phyloP scores from a whole-genome alignment of 805 yeast species.

The Candida pini region DNA sequence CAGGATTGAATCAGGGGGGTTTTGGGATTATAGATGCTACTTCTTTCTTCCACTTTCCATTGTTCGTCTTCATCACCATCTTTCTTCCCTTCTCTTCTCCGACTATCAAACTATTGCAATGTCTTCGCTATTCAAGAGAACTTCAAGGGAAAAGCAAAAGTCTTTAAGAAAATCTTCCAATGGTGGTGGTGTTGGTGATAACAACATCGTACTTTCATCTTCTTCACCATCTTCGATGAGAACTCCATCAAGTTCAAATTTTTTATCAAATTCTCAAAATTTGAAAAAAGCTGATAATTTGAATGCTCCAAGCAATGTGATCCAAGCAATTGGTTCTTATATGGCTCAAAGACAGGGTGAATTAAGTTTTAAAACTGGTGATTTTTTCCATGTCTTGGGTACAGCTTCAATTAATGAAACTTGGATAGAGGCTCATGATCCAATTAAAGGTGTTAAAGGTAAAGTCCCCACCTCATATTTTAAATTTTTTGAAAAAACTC shows the following conservation, averaged over 20 bases:
- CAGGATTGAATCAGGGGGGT: too few relatives aligned
- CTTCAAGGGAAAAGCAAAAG: constrained; percentile 27
- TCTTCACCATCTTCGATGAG: too few relatives aligned
- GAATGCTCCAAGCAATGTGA: constrained; percentile 71
- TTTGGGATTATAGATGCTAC: too few relatives aligned
- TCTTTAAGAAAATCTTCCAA: constrained; percentile 13
- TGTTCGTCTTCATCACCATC: too few relatives aligned
- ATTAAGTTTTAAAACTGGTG: constrained; percentile 72
- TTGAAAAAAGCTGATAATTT: constrained; percentile 10
- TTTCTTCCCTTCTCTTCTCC: too few relatives aligned
- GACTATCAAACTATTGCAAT: constrained; percentile 5
- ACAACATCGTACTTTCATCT: too few relatives aligned
- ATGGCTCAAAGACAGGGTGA: constrained; percentile 78
- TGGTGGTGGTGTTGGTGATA: too few relatives aligned
- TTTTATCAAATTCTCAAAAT: constrained; percentile 5
- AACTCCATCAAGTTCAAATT: constrained; percentile 17
- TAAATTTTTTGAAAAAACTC: constrained; percentile 65
- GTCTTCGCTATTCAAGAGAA: constrained; percentile 27
- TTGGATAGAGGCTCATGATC: constrained; percentile 89
- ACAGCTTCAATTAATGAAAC: constrained; percentile 39
- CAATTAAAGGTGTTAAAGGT: constrained; percentile 70
- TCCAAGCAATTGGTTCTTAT: constrained; percentile 76
- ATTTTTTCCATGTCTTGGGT: constrained; percentile 77
- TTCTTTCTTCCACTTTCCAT: too few relatives aligned
- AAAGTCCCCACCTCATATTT: constrained; percentile 84